Conservation (phyloP, 139 green algal species). For the Diplosphaera chodatii region DNA sequence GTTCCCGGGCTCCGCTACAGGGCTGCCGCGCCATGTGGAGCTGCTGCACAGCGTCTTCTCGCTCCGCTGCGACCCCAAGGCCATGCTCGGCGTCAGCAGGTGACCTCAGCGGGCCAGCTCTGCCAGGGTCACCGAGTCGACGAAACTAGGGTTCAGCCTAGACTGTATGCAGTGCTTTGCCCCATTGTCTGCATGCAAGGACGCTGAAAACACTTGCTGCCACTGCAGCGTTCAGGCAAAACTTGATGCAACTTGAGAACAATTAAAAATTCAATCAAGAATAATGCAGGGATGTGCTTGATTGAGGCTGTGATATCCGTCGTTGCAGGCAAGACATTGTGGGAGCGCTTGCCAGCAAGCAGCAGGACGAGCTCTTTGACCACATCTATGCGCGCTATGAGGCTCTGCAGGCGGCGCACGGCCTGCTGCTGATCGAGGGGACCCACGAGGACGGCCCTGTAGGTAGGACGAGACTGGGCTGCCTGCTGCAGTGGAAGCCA, state of each 20-base stretch:
- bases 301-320: no score
- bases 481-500: not conserved
- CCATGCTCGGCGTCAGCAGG: conserved; percentile 9
- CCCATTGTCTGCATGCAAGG: no score
- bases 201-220: no score
- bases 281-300: no score
- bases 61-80: not conserved
- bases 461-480: not conserved
- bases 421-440: conserved; percentile 16
- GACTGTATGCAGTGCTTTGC: no score
- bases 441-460: conserved; percentile 1
- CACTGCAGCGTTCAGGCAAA: no score
- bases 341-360: conserved; percentile 14
- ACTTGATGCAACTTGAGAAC: no score
- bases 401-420: conserved; percentile 20
- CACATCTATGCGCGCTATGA: conserved; percentile 26
- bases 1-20: conserved; percentile 2
- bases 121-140: no score
- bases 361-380: conserved; percentile 30
- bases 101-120: no score
- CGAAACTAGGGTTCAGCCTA: no score
- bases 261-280: no score
- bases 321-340: conserved; percentile 18
- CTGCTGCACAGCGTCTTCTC: conserved; percentile 12
- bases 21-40: conserved; percentile 31